Conservation (phyloP, 306 rosid species). For the Ormosia semicastrata region DNA sequence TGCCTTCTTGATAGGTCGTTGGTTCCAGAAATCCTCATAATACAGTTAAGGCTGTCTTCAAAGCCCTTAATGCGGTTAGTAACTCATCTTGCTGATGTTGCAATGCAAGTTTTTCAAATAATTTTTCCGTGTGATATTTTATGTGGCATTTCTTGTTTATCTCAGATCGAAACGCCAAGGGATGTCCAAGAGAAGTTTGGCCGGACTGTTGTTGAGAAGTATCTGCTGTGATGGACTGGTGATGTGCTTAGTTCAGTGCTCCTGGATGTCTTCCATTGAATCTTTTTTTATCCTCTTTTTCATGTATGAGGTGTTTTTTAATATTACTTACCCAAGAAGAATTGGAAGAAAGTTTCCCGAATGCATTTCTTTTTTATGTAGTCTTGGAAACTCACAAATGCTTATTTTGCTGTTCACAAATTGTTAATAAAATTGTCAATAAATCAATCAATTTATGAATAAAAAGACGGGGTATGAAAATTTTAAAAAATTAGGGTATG, state of each 20-base stretch:
- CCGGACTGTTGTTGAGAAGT: conserved; percentile 88
- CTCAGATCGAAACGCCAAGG: conserved; percentile 88
- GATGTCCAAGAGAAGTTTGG: conserved; percentile 94
- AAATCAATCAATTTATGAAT: too few species aligned
- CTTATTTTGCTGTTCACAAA: not conserved
- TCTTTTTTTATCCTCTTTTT: not conserved
- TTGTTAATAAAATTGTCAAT: too few species aligned
- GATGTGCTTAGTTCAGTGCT: not conserved
- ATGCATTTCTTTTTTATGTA: not conserved
- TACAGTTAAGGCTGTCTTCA: conserved; percentile 85
- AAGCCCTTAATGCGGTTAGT: conserved; percentile 87
- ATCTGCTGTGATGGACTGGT: conserved; percentile 51
- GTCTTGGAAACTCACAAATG: not conserved
- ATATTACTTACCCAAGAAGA: conserved; percentile 12
- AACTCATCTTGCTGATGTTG: conserved; percentile 19
- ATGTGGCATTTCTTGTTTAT: conserved; percentile 10
- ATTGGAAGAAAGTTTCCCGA: conserved; percentile 19
- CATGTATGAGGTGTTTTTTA: not conserved
- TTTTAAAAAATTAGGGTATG: too few species aligned
- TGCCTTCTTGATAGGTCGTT: conserved; percentile 58
- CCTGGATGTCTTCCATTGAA: conserved; percentile 22
- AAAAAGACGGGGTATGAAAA: too few species aligned
- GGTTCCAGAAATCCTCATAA: conserved; percentile 91
- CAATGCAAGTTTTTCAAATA: not conserved
- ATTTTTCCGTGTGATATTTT: conserved; percentile 3